A percentile compares a stretch with the other conserved stretches of the same genome.
These are phyloP conservation scores for Gnomoniopsis sp. DNA, from an alignment of 2,329 filamentous ascomycete genomes.

Conservation along the genomic window DNA sequence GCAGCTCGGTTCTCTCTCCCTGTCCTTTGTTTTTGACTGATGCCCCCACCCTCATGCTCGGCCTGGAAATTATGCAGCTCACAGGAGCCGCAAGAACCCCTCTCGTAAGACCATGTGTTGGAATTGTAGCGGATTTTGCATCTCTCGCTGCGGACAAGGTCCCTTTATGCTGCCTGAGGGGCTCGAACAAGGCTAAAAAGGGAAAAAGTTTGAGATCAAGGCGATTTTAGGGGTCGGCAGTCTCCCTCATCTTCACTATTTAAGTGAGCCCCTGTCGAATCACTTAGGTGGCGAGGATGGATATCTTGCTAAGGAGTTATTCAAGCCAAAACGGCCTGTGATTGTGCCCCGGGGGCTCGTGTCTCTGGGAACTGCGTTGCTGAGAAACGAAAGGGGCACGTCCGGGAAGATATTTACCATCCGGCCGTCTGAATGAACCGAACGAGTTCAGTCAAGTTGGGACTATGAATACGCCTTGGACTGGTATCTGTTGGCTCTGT, in stretches of 20 bases:
- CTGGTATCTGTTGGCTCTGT: no score
- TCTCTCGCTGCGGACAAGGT: no score
- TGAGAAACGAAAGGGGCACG: constrained; percentile 22
- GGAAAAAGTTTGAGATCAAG: no score
- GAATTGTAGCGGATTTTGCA: background rate
- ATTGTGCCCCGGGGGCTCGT: constrained; percentile 26
- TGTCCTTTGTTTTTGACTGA: constrained; percentile 28
- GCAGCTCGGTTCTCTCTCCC: constrained; percentile 21
- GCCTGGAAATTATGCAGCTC: constrained; percentile 22
- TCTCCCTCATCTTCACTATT: constrained; percentile 21
- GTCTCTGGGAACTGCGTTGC: constrained; percentile 21
- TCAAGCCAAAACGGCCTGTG: constrained; percentile 24
- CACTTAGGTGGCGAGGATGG: constrained; percentile 25
- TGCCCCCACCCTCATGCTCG: constrained; percentile 25
- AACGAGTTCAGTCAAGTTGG: no score
- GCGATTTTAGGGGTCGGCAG: constrained; percentile 22
- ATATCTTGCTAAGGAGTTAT: constrained; percentile 26
- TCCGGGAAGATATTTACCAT: constrained; percentile 23
- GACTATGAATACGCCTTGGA: no score
- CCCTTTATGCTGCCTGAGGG: constrained; percentile 3
- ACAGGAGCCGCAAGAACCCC: constrained; percentile 17
- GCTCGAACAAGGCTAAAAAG: constrained; percentile 11
- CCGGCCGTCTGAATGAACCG: background rate
- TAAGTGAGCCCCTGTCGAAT: constrained; percentile 26
- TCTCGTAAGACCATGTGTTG: constrained; percentile 14